A percentile compares a stretch with the other conserved stretches of the same genome.
phyloP scores from a whole-genome alignment of 1,139 yeast genomes.

The Suhomyces chickasaworum region DNA sequence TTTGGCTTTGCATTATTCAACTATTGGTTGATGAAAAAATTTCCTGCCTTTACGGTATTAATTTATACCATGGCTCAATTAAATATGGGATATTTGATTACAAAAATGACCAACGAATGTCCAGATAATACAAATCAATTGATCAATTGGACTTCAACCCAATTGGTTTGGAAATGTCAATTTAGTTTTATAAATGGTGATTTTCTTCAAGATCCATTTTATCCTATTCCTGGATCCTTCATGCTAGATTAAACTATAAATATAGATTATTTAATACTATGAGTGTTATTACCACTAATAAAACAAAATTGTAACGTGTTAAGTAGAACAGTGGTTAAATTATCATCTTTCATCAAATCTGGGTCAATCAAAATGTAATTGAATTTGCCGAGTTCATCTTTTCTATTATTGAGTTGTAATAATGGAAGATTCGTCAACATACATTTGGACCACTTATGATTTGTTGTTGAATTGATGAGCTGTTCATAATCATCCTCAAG shows the following conservation, averaged over 20 bases:
- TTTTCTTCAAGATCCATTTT: slow-evolving; percentile 24
- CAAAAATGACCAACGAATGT: slow-evolving; percentile 56
- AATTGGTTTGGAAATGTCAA: slow-evolving; percentile 34
- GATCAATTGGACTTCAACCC: slow-evolving; percentile 35
- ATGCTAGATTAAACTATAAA: slow-evolving; percentile 1
- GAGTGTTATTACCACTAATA: slow-evolving; percentile 35
- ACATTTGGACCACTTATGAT: slow-evolving; percentile 45
- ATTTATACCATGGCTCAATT: slow-evolving; percentile 60
- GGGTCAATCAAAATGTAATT: slow-evolving; percentile 29
- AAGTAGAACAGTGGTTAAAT: slow-evolving; percentile 21
- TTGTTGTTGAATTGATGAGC: slow-evolving; percentile 30
- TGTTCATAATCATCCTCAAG: slow-evolving; percentile 18
- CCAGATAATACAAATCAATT: slow-evolving; percentile 34
- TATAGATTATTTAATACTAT: slow-evolving; percentile 16
- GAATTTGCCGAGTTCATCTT: slow-evolving; percentile 37
- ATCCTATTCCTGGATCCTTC: slow-evolving; percentile 15
- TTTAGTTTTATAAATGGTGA: slow-evolving; percentile 18
- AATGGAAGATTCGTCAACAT: slow-evolving; percentile 41
- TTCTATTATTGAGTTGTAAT: slow-evolving; percentile 34
- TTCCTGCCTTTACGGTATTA: slow-evolving; percentile 51
- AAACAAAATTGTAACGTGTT: slow-evolving; percentile 32
- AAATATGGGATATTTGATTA: slow-evolving; percentile 54
- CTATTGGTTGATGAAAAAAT: slow-evolving; percentile 39
- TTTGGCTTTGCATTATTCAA: slow-evolving; percentile 61
- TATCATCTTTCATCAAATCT: slow-evolving; percentile 14